phyloP scores from a whole-genome alignment of 1,284 basidiomycete genomes.

The Rhodofomes roseus region DNA sequence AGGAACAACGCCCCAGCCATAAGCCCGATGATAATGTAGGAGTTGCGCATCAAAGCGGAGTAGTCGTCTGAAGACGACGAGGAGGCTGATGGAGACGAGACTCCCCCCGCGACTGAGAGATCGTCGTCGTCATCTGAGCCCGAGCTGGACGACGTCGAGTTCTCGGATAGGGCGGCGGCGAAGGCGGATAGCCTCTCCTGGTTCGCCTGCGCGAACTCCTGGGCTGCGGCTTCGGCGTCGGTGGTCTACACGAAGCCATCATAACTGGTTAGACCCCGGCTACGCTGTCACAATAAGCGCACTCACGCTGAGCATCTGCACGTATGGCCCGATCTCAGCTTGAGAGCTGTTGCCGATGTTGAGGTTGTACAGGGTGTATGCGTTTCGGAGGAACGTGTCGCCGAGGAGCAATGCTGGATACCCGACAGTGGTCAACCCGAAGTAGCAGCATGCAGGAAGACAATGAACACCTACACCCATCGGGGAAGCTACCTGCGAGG shows the following conservation, averaged over 20 bases:
- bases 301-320: slow-evolving; percentile 8
- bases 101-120: not conserved
- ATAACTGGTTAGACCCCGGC: not conserved
- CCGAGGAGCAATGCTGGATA: slow-evolving; percentile 2
- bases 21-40: not conserved
- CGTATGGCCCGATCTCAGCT: not conserved
- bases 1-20: not conserved
- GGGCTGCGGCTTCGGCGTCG: not conserved
- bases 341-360: not conserved
- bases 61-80: not conserved
- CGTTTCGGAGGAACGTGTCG: slow-evolving; percentile 7
- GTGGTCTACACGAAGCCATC: not conserved
- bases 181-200: not conserved
- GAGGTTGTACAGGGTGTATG: slow-evolving; percentile 7
- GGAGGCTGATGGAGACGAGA: not conserved
- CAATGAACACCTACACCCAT: not conserved
- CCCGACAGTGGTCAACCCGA: not conserved
- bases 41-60: not conserved
- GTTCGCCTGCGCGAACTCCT: not conserved
- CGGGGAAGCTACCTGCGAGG: not conserved
- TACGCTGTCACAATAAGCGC: not conserved
- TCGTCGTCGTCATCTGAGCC: not conserved
- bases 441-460: not conserved
- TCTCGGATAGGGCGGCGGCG: not conserved
- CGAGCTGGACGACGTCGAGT: not conserved